Conservation (phyloP, 1,284 basidiomycete species). For the Fomitiporia mediterranea region DNA sequence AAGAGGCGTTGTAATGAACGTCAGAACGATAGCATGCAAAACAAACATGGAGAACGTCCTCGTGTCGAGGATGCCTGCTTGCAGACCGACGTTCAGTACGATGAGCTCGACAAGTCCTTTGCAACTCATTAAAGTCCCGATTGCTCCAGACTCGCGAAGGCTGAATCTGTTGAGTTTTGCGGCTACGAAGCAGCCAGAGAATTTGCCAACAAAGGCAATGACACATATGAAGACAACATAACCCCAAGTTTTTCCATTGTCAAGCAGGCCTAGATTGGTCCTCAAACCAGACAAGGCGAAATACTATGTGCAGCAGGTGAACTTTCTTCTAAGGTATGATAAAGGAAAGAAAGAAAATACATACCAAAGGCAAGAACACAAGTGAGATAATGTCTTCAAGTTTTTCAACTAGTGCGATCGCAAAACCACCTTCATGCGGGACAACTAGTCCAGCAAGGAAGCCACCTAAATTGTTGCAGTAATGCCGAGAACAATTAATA, state of each 20-base stretch:
- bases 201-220: constrained; percentile 82
- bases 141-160: constrained; percentile 76
- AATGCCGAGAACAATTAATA: not conserved
- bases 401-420: constrained; percentile 69
- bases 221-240: constrained; percentile 77
- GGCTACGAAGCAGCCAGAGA: constrained; percentile 58
- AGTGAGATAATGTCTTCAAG: constrained; percentile 75
- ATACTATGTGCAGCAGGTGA: constrained; percentile 45
- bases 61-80: constrained; percentile 73
- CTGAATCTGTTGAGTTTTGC: constrained; percentile 68
- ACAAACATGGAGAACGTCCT: constrained; percentile 86
- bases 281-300: constrained; percentile 78
- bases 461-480: constrained; percentile 44
- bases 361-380: constrained; percentile 77
- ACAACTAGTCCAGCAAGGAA: constrained; percentile 89
- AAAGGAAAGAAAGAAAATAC: constrained; percentile 25
- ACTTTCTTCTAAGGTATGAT: not conserved
- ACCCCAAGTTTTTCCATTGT: constrained; percentile 80
- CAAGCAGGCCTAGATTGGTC: constrained; percentile 78
- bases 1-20: constrained; percentile 83
- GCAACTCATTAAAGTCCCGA: constrained; percentile 90
- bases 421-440: constrained; percentile 84
- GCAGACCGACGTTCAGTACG: constrained; percentile 87
- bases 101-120: constrained; percentile 92
- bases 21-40: constrained; percentile 79